Conservation (phyloP, 2,329 filamentous ascomycete genomes). For the Colletotrichum musicola region DNA sequence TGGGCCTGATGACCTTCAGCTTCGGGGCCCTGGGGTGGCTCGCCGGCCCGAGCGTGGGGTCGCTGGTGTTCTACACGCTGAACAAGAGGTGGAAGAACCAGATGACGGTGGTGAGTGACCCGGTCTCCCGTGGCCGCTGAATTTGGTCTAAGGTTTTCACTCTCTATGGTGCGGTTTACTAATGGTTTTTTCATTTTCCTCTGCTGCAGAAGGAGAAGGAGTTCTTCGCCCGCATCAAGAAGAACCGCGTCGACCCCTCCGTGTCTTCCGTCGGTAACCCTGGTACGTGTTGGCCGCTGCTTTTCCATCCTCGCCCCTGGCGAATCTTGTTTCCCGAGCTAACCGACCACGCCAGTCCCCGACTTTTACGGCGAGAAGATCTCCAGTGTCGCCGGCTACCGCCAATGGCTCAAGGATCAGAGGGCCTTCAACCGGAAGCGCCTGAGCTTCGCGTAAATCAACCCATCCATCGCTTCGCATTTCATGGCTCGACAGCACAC, state of each 20-base stretch:
- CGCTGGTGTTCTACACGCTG: conserved; percentile 80
- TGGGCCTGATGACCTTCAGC: conserved; percentile 83
- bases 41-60: conserved; percentile 84
- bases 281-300: conserved; percentile 53
- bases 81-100: conserved; percentile 78
- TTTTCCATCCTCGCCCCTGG: not conserved
- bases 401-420: conserved; percentile 98
- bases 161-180: no score
- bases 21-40: conserved; percentile 90
- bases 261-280: conserved; percentile 92
- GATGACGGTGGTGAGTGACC: conserved; percentile 74
- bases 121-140: not conserved
- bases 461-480: not conserved
- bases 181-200: no score
- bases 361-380: conserved; percentile 99
- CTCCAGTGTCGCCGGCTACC: conserved; percentile 88
- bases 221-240: conserved; percentile 93
- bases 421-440: conserved; percentile 96
- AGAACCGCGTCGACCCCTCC: conserved; percentile 90
- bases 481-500: not conserved
- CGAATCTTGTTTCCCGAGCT: not conserved
- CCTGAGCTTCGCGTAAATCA: conserved; percentile 68
- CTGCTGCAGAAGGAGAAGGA: conserved; percentile 83
- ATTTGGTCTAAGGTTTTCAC: not conserved
- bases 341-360: conserved; percentile 67